These are phyloP conservation scores for Aureobasidium sp. DNA, from an alignment of 2,329 filamentous ascomycete species.

Conservation along the genomic window DNA sequence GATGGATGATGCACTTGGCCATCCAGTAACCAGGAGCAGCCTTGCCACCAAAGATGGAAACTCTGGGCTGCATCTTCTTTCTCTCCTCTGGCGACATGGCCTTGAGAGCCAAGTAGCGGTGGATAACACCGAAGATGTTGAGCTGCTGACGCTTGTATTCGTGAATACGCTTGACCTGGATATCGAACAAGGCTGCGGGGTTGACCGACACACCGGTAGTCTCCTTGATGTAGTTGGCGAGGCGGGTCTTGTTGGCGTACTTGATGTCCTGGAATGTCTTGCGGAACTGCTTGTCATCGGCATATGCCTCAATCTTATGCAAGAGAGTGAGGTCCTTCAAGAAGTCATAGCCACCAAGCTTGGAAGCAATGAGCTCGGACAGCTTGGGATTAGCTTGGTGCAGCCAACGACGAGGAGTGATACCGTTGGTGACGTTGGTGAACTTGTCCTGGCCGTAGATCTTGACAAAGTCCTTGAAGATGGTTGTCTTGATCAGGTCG, in stretches of 20 bases:
- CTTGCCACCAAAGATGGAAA: slow-evolving; percentile 96
- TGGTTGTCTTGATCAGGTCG: slow-evolving; percentile 96
- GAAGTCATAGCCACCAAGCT: slow-evolving; percentile 74
- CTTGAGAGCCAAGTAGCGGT: slow-evolving; percentile 87
- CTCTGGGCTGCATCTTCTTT: slow-evolving; percentile 78
- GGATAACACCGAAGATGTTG: slow-evolving; percentile 97
- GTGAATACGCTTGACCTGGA: slow-evolving; percentile 98
- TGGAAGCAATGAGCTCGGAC: slow-evolving; percentile 85
- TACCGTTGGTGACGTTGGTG: slow-evolving; percentile 96
- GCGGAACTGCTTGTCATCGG: slow-evolving; percentile 82
- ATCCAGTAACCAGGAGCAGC: slow-evolving; percentile 99
- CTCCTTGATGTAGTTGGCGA: slow-evolving; percentile 84
- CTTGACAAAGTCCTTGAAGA: slow-evolving; percentile 96
- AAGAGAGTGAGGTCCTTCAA: slow-evolving; percentile 83
- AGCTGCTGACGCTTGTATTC: slow-evolving; percentile 82
- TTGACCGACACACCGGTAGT: slow-evolving; percentile 76
- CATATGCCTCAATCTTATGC: slow-evolving; percentile 74
- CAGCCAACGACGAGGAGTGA: slow-evolving; percentile 91
- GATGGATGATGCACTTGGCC: slow-evolving; percentile 95
- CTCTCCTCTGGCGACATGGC: slow-evolving; percentile 71
- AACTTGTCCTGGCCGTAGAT: slow-evolving; percentile 97
- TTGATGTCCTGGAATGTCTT: slow-evolving; percentile 97
- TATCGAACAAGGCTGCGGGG: slow-evolving; percentile 81
- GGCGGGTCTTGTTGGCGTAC: slow-evolving; percentile 84
- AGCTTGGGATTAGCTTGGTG: slow-evolving; percentile 94